Evolutionary conservation across 2,329 filamentous ascomycete species (phyloP), one percentile per base, ranked within the genome.

Genomic region (Diaporthe amygdali): DNA sequence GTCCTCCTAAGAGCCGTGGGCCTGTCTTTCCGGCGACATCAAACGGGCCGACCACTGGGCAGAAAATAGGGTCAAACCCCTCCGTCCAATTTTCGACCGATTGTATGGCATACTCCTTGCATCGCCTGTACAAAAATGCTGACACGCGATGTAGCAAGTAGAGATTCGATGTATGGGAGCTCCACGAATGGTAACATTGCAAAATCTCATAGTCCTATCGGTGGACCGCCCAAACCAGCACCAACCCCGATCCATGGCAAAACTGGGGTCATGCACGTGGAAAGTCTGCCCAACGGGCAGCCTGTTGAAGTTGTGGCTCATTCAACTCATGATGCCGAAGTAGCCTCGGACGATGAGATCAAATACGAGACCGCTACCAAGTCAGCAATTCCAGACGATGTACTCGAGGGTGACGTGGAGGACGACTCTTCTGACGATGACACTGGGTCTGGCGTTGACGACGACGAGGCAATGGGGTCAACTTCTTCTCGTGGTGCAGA

Each of bases 281-380:
- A 37, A 9, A 49, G 30, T 27, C 3, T 34, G n/a, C 22, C 56
- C 12, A 63, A 4, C 6, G 17, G 41, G 20, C 20, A 25, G 14
- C 5, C 12, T 6, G 34, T 27, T 3, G n/a, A 49, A 34, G 20
- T 9, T 10, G 63, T 6, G 3, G n/a, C 49, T 10, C 47, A 1
- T 12, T 7, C 51, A 22, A 27, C 34, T 30, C 3, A 20, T 17
- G 9, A 44, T 1, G 7, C 15, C 22, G 44, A 61, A 12, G 32
- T 27, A 9, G 37, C 54, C 3, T 66, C 68, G 5, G 71, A 71
- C 34, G 64, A 68, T 32, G 71, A 71, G 5, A 72, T 72, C 49
- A 72, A 64, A 17, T 72, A 72, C n/a, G 71, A 72, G 44, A 41
- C 68, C n/a, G 8, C 49, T 22, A 34, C 32, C 10, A 66, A 63